A percentile compares a stretch with the other conserved stretches of the same genome.
Conservation (phyloP, 148 eudicot species). For the Pouteria glomerata region DNA sequence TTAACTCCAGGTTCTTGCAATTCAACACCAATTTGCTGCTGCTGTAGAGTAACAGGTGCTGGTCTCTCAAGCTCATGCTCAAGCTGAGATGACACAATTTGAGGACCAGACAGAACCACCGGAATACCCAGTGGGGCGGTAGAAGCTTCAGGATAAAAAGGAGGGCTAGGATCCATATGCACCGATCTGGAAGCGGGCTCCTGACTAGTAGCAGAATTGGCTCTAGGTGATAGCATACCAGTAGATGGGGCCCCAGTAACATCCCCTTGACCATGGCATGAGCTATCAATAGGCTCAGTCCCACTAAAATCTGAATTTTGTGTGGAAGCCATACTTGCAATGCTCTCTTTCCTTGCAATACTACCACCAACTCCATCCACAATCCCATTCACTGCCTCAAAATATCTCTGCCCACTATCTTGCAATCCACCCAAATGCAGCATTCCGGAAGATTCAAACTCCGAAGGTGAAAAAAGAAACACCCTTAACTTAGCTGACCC, state of each 20-base stretch:
- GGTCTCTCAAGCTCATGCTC: constrained; percentile 48
- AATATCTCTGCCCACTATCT: constrained; percentile 65
- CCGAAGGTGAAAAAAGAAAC: constrained; percentile 66
- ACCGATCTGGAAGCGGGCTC: constrained; percentile 36
- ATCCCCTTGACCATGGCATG: constrained; percentile 38
- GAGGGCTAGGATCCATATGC: constrained; percentile 24
- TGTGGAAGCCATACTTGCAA: constrained; percentile 74
- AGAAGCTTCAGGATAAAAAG: constrained; percentile 30
- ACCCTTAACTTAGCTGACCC: constrained; percentile 85
- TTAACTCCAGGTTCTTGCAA: constrained; percentile 32
- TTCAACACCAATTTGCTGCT: too few species aligned
- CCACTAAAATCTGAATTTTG: constrained; percentile 84
- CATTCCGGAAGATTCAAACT: constrained; percentile 50
- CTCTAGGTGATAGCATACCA: constrained; percentile 44
- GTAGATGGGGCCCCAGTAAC: constrained; percentile 30
- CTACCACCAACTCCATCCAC: constrained; percentile 38
- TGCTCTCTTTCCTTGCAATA: constrained; percentile 60
- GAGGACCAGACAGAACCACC: constrained; percentile 19
- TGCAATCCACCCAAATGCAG: constrained; percentile 50
- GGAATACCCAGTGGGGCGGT: constrained; percentile 24
- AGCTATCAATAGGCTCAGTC: constrained; percentile 47
- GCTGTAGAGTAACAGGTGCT: constrained; percentile 33
- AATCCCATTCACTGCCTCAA: constrained; percentile 88
- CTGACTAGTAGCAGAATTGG: constrained; percentile 28
- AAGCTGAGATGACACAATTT: constrained; percentile 22